A percentile compares a stretch with the other conserved stretches of the same genome.
These are phyloP conservation scores for Russula emetica DNA, from an alignment of 768 basidiomycete species.

Conservation along the genomic window DNA sequence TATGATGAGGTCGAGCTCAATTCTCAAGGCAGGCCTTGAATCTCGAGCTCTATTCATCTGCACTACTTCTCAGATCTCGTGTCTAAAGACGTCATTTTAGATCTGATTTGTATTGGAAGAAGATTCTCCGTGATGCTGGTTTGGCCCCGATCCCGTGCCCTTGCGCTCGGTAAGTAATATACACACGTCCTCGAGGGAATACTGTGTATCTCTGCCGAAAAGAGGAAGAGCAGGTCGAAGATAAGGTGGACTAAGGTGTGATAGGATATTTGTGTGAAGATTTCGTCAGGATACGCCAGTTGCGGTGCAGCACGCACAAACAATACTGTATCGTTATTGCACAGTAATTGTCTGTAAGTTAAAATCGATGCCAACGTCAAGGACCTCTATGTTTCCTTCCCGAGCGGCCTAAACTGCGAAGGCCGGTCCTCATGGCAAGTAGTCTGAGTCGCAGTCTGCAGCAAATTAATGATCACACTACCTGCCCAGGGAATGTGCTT, in stretches of 20 bases:
- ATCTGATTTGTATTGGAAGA: slow-evolving; percentile 79
- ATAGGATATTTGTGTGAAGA: too few species aligned
- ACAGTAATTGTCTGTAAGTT: not conserved
- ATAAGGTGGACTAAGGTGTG: too few species aligned
- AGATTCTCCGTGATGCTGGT: slow-evolving; percentile 67
- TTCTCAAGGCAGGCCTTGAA: too few species aligned
- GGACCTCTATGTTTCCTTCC: not conserved
- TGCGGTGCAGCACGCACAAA: too few species aligned
- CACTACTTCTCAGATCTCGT: not conserved
- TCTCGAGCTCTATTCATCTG: not conserved
- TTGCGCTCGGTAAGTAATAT: not conserved
- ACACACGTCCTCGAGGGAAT: too few species aligned
- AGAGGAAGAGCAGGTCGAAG: too few species aligned
- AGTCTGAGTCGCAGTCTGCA: not conserved
- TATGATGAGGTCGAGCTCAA: too few species aligned
- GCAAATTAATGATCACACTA: not conserved
- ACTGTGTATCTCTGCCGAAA: too few species aligned
- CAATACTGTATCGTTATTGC: too few species aligned
- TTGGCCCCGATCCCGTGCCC: slow-evolving; percentile 34
- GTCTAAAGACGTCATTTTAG: slow-evolving; percentile 39
- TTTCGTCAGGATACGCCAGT: too few species aligned
- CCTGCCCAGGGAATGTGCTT: not conserved
- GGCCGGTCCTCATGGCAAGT: not conserved
- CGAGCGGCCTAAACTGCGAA: not conserved
- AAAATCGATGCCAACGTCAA: not conserved